These are phyloP conservation scores for Umbelopsis sp. DNA, from an alignment of 192 early-diverging fungal genomes.

Conservation along the genomic window DNA sequence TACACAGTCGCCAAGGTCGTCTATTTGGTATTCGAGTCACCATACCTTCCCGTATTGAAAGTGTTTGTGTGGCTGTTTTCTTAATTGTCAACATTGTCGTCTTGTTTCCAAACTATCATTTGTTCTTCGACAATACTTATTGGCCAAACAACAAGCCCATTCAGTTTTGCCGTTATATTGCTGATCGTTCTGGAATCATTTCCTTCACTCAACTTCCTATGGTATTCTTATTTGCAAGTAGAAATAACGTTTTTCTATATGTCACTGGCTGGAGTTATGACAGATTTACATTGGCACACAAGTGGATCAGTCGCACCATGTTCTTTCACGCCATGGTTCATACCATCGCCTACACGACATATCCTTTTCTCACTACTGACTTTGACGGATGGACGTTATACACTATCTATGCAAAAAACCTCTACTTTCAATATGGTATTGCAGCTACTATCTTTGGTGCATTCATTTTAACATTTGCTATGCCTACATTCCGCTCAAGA, in stretches of 20 bases:
- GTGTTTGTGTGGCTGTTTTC: not conserved
- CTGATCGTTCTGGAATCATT: constrained; percentile 4
- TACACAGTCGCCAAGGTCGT: not conserved
- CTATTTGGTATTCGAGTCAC: not conserved
- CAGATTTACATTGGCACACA: constrained; percentile 15
- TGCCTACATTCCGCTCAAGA: constrained; percentile 8
- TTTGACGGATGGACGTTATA: not conserved
- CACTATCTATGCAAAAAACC: not conserved
- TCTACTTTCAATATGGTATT: constrained; percentile 15
- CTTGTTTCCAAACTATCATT: constrained; percentile 11
- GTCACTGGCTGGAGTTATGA: constrained; percentile 26
- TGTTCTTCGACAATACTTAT: constrained; percentile 12
- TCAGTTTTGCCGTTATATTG: constrained; percentile 14
- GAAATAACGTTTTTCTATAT: constrained; percentile 18
- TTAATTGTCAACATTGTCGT: constrained; percentile 11
- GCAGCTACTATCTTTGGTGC: not conserved
- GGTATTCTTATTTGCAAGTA: constrained; percentile 15
- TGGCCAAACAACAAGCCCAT: not conserved
- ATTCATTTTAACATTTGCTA: constrained; percentile 3
- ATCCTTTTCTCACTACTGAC: not conserved
- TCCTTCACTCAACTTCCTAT: constrained; percentile 18
- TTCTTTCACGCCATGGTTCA: constrained; percentile 21
- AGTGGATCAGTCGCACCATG: constrained; percentile 19
- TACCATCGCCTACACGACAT: constrained; percentile 13
- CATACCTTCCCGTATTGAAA: constrained; percentile 17